Evolutionary conservation across 2,329 filamentous ascomycete species (phyloP).

Genomic region (Exophiala phaeomuriformis): DNA sequence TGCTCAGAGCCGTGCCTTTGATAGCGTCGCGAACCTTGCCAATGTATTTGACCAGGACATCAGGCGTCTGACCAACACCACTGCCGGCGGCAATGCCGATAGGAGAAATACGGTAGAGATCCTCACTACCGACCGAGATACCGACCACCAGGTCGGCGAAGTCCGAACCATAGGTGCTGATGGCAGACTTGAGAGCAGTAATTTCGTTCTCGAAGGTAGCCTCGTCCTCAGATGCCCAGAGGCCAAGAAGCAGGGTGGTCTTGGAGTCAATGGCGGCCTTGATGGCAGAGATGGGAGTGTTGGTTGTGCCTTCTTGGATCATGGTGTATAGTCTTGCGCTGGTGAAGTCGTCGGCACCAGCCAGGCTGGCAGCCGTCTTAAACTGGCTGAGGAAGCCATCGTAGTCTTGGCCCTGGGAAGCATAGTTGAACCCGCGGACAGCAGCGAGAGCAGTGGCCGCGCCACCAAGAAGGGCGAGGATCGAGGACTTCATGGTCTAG

Average conservation of each 20-base stretch:
- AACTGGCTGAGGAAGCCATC: slow-evolving; percentile 32
- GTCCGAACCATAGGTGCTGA: slow-evolving; percentile 54
- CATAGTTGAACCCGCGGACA: slow-evolving; percentile 30
- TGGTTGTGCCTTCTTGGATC: slow-evolving; percentile 52
- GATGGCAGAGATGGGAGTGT: slow-evolving; percentile 58
- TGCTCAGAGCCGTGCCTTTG: slow-evolving; percentile 47
- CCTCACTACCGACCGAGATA: slow-evolving; percentile 73
- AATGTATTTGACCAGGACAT: slow-evolving; percentile 62
- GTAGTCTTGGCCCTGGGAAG: slow-evolving; percentile 23
- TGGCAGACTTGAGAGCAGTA: slow-evolving; percentile 57
- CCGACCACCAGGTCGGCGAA: slow-evolving; percentile 62
- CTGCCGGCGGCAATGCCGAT: slow-evolving; percentile 55
- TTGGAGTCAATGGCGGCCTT: slow-evolving; percentile 69
- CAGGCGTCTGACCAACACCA: slow-evolving; percentile 56
- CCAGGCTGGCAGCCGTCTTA: slow-evolving; percentile 32
- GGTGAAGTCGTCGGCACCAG: slow-evolving; percentile 31
- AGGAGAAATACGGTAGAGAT: slow-evolving; percentile 64
- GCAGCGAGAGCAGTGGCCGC: slow-evolving; percentile 28
- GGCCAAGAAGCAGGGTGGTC: slow-evolving; percentile 65
- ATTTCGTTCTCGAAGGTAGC: slow-evolving; percentile 61
- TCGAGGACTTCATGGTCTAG: slow-evolving; percentile 31
- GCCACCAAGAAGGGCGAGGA: slow-evolving; percentile 29
- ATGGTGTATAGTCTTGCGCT: slow-evolving; percentile 48
- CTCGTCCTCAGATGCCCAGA: slow-evolving; percentile 61
- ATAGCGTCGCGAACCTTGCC: slow-evolving; percentile 57